These are phyloP conservation scores for Papiliotrema flavescens DNA, from an alignment of 1,284 basidiomycete species.

Conservation along the genomic window DNA sequence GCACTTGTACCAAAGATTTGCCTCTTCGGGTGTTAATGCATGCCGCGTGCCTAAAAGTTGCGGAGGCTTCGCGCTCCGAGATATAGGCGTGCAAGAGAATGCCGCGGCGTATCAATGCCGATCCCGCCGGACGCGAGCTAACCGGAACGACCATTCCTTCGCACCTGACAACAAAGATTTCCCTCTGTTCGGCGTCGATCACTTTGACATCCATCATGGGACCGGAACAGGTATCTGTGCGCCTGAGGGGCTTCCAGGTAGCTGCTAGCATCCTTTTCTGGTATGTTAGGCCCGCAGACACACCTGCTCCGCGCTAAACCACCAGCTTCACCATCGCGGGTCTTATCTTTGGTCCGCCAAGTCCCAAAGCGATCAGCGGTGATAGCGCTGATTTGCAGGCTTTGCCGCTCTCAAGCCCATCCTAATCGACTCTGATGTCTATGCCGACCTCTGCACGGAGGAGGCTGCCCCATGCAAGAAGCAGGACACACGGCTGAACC, in stretches of 20 bases:
- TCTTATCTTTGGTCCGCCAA: conserved; percentile 29
- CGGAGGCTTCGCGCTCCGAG: too few species aligned
- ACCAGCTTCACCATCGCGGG: conserved; percentile 27
- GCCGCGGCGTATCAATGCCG: too few species aligned
- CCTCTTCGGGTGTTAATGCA: too few species aligned
- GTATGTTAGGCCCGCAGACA: conserved; percentile 6
- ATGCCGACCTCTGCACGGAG: conserved; percentile 19
- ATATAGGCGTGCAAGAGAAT: too few species aligned
- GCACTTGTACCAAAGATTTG: too few species aligned
- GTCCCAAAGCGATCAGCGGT: not conserved
- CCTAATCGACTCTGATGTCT: conserved; percentile 25
- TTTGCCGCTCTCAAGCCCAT: conserved; percentile 36
- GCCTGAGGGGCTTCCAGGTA: conserved; percentile 18
- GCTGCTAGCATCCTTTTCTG: conserved; percentile 26
- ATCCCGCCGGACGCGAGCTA: too few species aligned
- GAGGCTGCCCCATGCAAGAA: conserved; percentile 16
- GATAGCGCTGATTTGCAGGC: conserved; percentile 10
- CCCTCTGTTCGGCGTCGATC: too few species aligned
- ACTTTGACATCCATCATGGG: conserved; percentile 3
- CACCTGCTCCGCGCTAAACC: not conserved
- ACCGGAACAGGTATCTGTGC: conserved; percentile 4
- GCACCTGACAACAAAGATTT: not conserved
- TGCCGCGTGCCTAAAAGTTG: too few species aligned
- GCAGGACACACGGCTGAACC: conserved; percentile 38
- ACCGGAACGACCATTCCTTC: too few species aligned